These are phyloP conservation scores for Gossypium anomalum DNA, from an alignment of 345 rosid genomes.

Conservation along the genomic window DNA sequence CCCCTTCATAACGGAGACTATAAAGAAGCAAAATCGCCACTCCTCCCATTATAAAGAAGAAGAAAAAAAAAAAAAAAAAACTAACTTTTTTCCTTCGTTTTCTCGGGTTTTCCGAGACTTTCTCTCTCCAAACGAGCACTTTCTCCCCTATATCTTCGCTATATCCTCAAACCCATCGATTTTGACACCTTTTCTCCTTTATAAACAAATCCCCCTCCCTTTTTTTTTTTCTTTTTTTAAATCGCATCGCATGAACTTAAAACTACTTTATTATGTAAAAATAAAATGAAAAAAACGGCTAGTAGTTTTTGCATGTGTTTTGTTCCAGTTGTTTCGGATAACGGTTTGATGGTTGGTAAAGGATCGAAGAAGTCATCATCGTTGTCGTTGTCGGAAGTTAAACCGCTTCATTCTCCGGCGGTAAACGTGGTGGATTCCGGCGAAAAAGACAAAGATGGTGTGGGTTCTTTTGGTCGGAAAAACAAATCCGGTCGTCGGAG, in stretches of 20 bases:
- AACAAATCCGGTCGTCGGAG: slow-evolving; percentile 1
- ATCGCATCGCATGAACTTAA: not conserved
- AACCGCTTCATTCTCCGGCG: not conserved
- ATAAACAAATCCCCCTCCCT: not conserved
- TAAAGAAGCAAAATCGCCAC: slow-evolving; percentile 2
- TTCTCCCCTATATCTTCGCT: not conserved
- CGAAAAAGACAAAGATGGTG: not conserved
- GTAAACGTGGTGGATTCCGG: not conserved
- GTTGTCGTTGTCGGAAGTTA: not conserved
- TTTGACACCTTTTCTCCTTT: not conserved
- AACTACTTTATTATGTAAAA: not conserved
- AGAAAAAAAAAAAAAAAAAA: not conserved
- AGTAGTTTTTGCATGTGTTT: slow-evolving; percentile 13
- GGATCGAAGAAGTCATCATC: not conserved
- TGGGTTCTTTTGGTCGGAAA: not conserved
- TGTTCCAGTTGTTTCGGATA: not conserved
- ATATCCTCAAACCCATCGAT: not conserved
- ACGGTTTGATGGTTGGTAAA: not conserved
- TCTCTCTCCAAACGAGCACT: not conserved
- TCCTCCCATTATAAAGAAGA: not conserved
- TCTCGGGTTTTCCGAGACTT: not conserved
- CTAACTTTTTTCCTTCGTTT: not conserved
- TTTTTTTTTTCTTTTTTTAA: not conserved
- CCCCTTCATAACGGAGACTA: not conserved
- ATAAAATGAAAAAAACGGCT: not conserved